Conservation (phyloP, 1,284 basidiomycete genomes). For the Heterobasidion parviporum region DNA sequence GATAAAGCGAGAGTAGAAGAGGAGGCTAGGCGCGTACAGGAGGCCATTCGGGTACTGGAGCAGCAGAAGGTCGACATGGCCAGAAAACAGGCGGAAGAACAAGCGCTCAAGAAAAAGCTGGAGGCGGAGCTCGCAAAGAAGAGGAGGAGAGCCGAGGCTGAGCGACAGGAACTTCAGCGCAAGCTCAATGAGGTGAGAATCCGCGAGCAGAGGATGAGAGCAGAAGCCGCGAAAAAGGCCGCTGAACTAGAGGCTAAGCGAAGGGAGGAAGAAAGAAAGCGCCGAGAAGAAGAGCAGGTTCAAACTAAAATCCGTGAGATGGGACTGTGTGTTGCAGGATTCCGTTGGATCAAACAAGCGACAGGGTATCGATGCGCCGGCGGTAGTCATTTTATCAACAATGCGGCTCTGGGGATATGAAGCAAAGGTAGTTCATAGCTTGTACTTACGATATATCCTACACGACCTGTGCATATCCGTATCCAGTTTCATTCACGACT, state of each 20-base stretch:
- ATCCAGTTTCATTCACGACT: too few relatives aligned
- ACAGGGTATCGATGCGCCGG: conserved; percentile 48
- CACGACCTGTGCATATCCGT: not conserved
- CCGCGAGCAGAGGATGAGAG: conserved; percentile 2
- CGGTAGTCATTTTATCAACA: conserved; percentile 38
- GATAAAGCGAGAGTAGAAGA: conserved; percentile 25
- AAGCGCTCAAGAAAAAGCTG: too few relatives aligned
- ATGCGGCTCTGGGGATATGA: conserved; percentile 20
- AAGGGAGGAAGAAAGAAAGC: conserved; percentile 25
- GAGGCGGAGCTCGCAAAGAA: not conserved
- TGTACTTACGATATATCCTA: not conserved
- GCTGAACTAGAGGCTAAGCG: conserved; percentile 25
- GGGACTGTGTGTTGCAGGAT: conserved; percentile 48
- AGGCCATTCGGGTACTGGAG: conserved; percentile 7
- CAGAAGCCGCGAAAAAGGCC: conserved; percentile 11
- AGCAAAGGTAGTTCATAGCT: too few relatives aligned
- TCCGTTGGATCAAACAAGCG: conserved; percentile 36
- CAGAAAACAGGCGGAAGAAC: too few relatives aligned
- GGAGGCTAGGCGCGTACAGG: conserved; percentile 7
- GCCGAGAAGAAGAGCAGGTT: conserved; percentile 23
- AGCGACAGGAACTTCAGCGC: conserved; percentile 43
- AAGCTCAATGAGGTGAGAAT: not conserved
- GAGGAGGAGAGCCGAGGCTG: not conserved
- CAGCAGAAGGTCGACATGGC: conserved; percentile 1
- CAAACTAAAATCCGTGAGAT: conserved; percentile 36